Evolutionary conservation across 345 rosid species (phyloP).

Genomic region (Angophora floribunda): DNA sequence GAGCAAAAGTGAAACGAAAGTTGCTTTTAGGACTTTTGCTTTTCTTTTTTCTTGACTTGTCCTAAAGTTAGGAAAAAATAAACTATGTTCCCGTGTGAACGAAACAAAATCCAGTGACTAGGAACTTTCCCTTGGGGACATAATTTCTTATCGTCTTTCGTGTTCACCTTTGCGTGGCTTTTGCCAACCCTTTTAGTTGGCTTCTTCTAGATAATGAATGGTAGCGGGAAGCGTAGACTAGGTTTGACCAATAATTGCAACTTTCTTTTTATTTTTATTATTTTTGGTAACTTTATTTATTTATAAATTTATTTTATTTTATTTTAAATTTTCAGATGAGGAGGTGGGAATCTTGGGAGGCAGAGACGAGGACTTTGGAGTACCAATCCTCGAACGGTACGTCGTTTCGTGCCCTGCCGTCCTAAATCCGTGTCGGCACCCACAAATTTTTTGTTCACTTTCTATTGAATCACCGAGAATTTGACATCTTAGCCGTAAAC

Average conservation of each 20-base stretch:
- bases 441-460: not conserved
- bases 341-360: conserved; percentile 57
- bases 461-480: not conserved
- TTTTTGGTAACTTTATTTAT: not conserved
- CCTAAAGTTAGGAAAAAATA: too few relatives aligned
- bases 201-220: not conserved
- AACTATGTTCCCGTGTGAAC: too few relatives aligned
- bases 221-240: not conserved
- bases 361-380: conserved; percentile 43
- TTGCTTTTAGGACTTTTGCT: not conserved
- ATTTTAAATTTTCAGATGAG: conserved; percentile 23
- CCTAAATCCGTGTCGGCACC: not conserved
- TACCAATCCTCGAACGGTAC: conserved; percentile 43
- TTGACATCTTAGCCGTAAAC: not conserved
- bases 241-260: not conserved
- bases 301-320: not conserved
- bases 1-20: not conserved
- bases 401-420: not conserved
- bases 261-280: not conserved
- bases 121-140: not conserved
- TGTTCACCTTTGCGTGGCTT: not conserved
- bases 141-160: not conserved
- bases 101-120: not conserved
- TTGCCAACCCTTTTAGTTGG: not conserved
- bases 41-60: not conserved